These are phyloP conservation scores for Cryptococcus deneoformans DNA, from an alignment of 1,284 basidiomycete genomes.

Conservation along the genomic window DNA sequence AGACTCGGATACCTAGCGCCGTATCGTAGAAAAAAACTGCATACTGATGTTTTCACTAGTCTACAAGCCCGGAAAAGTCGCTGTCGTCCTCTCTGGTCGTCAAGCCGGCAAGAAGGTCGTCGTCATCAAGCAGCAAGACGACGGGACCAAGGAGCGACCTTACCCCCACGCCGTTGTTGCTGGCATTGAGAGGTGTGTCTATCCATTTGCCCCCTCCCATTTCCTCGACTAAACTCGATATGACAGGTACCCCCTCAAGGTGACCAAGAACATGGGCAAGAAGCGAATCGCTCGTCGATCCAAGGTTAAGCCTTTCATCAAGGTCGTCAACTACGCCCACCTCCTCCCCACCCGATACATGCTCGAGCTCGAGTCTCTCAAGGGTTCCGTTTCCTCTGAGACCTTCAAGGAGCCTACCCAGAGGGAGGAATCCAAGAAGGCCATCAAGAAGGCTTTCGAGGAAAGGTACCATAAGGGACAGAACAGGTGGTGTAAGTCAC, in stretches of 20 bases:
- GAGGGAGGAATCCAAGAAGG: conserved; percentile 91
- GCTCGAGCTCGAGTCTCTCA: conserved; percentile 87
- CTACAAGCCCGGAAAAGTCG: conserved; percentile 99
- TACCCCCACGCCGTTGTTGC: conserved; percentile 97
- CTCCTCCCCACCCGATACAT: conserved; percentile 97
- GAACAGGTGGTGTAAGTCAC: conserved; percentile 76
- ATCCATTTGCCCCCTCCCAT: background rate
- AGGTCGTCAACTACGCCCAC: conserved; percentile 97
- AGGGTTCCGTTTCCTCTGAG: conserved; percentile 74
- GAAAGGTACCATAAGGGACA: conserved; percentile 85
- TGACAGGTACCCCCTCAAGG: conserved; percentile 82
- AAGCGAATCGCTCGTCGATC: conserved; percentile 87
- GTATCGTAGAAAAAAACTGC: background rate
- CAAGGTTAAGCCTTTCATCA: conserved; percentile 98
- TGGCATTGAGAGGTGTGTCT: conserved; percentile 69
- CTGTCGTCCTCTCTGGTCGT: conserved; percentile 93
- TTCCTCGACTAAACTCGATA: background rate
- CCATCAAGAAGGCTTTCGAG: conserved; percentile 91
- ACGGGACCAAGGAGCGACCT: conserved; percentile 80
- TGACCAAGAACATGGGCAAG: conserved; percentile 92
- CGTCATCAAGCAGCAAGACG: conserved; percentile 88
- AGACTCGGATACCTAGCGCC: background rate
- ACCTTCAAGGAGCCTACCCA: conserved; percentile 95
- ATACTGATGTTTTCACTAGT: conserved; percentile 53
- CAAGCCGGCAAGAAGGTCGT: conserved; percentile 99